A percentile compares a stretch with the other conserved stretches of the same genome.
phyloP scores from a whole-genome alignment of 1,139 yeast genomes.

The Scheffersomyces segobiensis region DNA sequence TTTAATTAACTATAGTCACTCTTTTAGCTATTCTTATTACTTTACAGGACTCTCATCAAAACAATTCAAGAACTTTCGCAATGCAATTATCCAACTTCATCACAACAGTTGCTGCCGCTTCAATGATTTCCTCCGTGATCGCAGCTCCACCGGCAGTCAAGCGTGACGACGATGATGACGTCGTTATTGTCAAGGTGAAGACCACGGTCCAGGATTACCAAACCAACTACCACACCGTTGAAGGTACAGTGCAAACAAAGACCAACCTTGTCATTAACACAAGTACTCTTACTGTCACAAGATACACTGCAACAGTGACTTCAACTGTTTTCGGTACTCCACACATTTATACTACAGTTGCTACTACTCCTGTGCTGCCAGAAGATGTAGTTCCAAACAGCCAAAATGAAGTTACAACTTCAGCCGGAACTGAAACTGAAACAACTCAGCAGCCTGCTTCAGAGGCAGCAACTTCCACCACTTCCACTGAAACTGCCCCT shows the following conservation, averaged over 20 bases:
- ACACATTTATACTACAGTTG: slow-evolving; percentile 40
- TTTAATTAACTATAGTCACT: slow-evolving; percentile 6
- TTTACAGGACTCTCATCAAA: not conserved
- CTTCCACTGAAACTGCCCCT: slow-evolving; percentile 4
- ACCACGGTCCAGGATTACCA: slow-evolving; percentile 36
- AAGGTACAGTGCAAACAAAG: slow-evolving; percentile 30
- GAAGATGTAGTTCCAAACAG: slow-evolving; percentile 4
- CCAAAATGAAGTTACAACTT: slow-evolving; percentile 1
- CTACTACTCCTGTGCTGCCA: slow-evolving; percentile 32
- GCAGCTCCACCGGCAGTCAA: slow-evolving; percentile 28
- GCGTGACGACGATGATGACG: slow-evolving; percentile 28
- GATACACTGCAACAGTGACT: slow-evolving; percentile 49
- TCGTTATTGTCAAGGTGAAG: slow-evolving; percentile 36
- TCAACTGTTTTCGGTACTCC: slow-evolving; percentile 43
- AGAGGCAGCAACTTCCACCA: not conserved
- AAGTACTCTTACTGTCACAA: slow-evolving; percentile 39
- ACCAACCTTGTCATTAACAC: slow-evolving; percentile 34
- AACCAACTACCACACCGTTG: slow-evolving; percentile 35
- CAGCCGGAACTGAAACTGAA: slow-evolving; percentile 5
- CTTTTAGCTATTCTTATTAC: slow-evolving; percentile 5
- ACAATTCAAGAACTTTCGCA: slow-evolving; percentile 4
- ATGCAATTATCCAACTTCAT: slow-evolving; percentile 38
- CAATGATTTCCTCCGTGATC: slow-evolving; percentile 21
- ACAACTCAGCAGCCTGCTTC: slow-evolving; percentile 10
- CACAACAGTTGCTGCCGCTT: slow-evolving; percentile 21